Evolutionary conservation across 495 filamentous ascomycete genomes (phyloP).

Genomic region (Neurospora tetraspora): DNA sequence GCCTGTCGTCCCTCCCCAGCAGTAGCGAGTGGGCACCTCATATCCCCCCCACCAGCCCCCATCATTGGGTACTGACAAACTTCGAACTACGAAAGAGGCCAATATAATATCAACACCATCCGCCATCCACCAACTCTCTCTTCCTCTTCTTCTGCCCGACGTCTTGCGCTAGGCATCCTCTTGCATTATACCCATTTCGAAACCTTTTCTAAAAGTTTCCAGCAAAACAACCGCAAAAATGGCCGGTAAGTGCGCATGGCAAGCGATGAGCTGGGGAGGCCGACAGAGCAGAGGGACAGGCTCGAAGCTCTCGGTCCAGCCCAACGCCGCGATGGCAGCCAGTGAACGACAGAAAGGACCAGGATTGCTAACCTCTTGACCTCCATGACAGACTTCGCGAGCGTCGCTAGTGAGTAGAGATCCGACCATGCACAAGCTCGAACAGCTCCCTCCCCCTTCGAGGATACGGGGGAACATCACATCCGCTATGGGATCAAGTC

Average conservation of each 20-base stretch:
- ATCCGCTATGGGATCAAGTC: background rate
- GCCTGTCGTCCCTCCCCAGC: background rate
- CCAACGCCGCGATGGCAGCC: background rate
- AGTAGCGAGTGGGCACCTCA: background rate
- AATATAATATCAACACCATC: constrained; percentile 1
- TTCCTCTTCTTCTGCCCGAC: background rate
- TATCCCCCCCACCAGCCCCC: background rate
- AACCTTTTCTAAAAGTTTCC: background rate
- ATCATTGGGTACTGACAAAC: constrained; percentile 18
- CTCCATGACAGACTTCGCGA: constrained; percentile 10
- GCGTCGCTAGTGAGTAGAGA: constrained; percentile 20
- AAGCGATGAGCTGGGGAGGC: background rate
- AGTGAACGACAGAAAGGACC: background rate
- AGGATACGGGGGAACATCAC: background rate
- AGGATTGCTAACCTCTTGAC: background rate
- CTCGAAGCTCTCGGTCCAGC: background rate
- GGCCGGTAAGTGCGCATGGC: background rate
- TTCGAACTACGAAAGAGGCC: constrained; percentile 4
- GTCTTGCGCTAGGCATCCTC: background rate
- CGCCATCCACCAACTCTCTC: background rate
- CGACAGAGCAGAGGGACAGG: background rate
- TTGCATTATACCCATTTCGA: background rate
- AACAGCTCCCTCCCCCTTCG: background rate
- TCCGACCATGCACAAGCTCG: background rate
- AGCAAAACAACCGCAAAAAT: constrained; percentile 7